A percentile compares a stretch with the other conserved stretches of the same genome.
Evolutionary conservation across 108 stramenopile genomes (phyloP).

Genomic region (Stephanodiscus minutulus): DNA sequence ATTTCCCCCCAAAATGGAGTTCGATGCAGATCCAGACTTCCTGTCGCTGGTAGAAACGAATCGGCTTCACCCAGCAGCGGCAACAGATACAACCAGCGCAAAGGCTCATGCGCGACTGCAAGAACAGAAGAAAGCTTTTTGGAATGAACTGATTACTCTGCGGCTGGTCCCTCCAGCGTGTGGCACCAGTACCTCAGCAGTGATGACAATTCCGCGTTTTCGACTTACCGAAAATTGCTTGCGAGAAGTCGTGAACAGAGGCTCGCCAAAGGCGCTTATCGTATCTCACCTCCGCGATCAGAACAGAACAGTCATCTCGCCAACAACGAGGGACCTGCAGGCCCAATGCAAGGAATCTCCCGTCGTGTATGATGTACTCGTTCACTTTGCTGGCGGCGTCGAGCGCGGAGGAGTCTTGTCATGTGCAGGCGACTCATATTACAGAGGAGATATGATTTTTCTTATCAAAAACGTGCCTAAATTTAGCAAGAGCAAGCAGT

Average conservation of each 20-base stretch:
- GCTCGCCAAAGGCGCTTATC: neutral
- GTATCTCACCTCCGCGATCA: slow-evolving; percentile 21
- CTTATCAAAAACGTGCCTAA: slow-evolving; percentile 17
- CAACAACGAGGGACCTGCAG: slow-evolving; percentile 17
- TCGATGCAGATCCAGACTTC: slow-evolving; percentile 2
- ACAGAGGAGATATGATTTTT: slow-evolving; percentile 25
- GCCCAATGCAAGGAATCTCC: slow-evolving; percentile 16
- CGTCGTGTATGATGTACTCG: slow-evolving; percentile 19
- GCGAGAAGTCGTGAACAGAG: slow-evolving; percentile 15
- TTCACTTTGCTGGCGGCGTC: slow-evolving; percentile 13
- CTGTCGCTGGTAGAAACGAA: neutral
- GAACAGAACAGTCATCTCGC: slow-evolving; percentile 17
- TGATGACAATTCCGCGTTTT: slow-evolving; percentile 12
- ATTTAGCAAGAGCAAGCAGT: slow-evolving; percentile 9
- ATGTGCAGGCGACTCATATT: slow-evolving; percentile 15
- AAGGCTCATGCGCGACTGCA: slow-evolving; percentile 2
- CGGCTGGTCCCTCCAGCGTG: neutral
- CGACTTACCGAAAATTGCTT: slow-evolving; percentile 15
- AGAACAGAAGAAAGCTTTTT: slow-evolving; percentile 18
- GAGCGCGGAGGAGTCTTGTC: slow-evolving; percentile 11
- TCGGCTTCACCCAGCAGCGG: neutral
- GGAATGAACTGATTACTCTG: slow-evolving; percentile 20
- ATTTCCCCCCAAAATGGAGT: too few relatives aligned
- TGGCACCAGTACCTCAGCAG: neutral
- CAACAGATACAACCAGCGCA: neutral